Conservation (phyloP, 768 basidiomycete species). For the Phlebiopsis gigantea region DNA sequence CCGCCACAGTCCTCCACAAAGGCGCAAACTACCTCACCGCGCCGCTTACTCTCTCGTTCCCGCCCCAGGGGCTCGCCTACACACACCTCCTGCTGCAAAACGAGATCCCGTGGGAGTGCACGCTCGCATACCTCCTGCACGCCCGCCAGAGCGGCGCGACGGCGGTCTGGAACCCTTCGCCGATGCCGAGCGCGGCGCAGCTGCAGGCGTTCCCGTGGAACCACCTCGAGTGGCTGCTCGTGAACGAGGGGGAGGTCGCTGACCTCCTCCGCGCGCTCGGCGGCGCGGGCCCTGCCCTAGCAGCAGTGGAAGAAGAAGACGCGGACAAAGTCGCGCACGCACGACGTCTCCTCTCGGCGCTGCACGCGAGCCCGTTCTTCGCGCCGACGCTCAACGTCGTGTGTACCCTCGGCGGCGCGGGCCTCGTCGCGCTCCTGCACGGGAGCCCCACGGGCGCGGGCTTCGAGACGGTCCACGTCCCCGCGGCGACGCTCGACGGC, state of each 20-base stretch:
- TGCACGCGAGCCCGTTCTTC: conserved; percentile 21
- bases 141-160: conserved; percentile 12
- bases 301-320: not conserved
- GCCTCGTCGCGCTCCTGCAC: conserved; percentile 42
- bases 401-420: conserved; percentile 50
- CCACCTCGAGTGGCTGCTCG: conserved; percentile 47
- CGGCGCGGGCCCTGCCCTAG: not conserved
- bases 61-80: conserved; percentile 22
- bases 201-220: conserved; percentile 44
- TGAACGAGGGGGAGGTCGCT: conserved; percentile 50
- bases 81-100: conserved; percentile 57
- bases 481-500: conserved; percentile 40
- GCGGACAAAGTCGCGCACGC: conserved; percentile 17
- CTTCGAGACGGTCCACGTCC: conserved; percentile 28
- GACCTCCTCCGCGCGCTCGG: conserved; percentile 12
- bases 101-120: conserved; percentile 44
- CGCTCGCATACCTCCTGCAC: conserved; percentile 30
- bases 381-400: conserved; percentile 39
- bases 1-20: conserved; percentile 44
- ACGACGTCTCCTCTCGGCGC: conserved; percentile 17
- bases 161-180: conserved; percentile 55
- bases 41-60: conserved; percentile 22
- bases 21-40: conserved; percentile 49
- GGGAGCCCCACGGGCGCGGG: too few species aligned
- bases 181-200: conserved; percentile 38